Evolutionary conservation across 2,329 filamentous ascomycete species (phyloP), one percentile per base, ranked within the genome.

Genomic region (Aspergillus brasiliensis): DNA sequence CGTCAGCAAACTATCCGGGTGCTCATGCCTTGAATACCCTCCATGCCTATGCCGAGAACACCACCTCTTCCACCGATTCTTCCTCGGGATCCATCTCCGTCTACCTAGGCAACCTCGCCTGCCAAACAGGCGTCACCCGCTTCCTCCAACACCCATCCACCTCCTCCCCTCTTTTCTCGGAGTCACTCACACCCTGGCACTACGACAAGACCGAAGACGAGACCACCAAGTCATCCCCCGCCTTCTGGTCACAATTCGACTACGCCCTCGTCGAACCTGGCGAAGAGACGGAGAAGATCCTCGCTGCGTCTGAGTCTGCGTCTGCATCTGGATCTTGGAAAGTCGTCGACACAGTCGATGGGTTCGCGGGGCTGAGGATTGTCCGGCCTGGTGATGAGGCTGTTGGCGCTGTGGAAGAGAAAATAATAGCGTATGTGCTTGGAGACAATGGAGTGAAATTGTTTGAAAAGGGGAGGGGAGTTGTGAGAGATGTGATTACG

Each of bases 1-100:
- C 92, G 0, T 89, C 91, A 13, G 86, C 96, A 59, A 99, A 97
- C 78, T 99, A 99, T 72, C 95, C 95, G 1, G 95, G 95, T 51
- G 95, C 91, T 21, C 86, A 91, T 60, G 95, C 93, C 2, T 81
- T 98, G 8, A 68, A 74, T 37, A 62, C 71, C 19, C 69, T 81
- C 19, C 80, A 82, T 51, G 42, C 42, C 4, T 69, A 73, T 53
- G 69, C 70, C 15, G 53, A 34, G 31, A 34, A 70, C 31, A 62
- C 60, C 28, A 37, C 3, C 15, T 4, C 34, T 5, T 2, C 5
- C 1, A 27, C 47, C 2, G 46, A 47, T 13, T 13, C 37, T 2
- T 15, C 28, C 37, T 13, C 51, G 15, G 44, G 66, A 72, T 1
- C 67, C 73, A 47, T 78, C 10, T 68, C 67, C 17, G 81, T 88